Evolutionary conservation across 768 basidiomycete species (phyloP).

Genomic region (Collybia nuda): DNA sequence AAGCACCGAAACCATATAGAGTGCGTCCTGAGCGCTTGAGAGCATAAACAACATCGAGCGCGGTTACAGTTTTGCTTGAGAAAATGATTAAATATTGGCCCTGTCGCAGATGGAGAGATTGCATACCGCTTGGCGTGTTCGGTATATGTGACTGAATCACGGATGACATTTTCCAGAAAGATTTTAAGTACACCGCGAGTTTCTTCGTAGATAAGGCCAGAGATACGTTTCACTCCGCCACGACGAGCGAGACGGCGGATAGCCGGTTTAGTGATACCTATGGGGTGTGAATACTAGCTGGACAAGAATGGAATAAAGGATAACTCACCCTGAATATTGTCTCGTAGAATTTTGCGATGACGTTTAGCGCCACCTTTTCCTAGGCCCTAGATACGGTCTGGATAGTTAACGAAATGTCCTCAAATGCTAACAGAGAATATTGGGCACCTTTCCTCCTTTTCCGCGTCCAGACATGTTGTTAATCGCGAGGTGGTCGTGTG

Average conservation of each 20-base stretch:
- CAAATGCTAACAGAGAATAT: neutral
- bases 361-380: constrained; percentile 85
- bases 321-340: constrained; percentile 73
- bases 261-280: no score
- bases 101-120: neutral
- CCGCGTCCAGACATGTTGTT: constrained; percentile 86
- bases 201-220: constrained; percentile 86
- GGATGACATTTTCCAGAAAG: constrained; percentile 85
- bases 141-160: constrained; percentile 91
- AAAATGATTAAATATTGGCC: no score
- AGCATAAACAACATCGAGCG: constrained; percentile 82
- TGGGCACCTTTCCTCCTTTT: constrained; percentile 78
- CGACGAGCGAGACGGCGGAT: constrained; percentile 88
- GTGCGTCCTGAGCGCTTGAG: constrained; percentile 74
- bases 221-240: constrained; percentile 92
- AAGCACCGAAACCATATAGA: constrained; percentile 80
- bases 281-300: constrained; percentile 29
- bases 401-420: neutral
- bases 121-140: constrained; percentile 83
- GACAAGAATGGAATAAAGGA: no score
- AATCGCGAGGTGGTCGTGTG: no score
- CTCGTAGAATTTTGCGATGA: constrained; percentile 82
- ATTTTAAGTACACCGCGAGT: constrained; percentile 91
- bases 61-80: constrained; percentile 77
- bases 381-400: constrained; percentile 65